Percentiles rank a stretch among this genome's conserved stretches.
Evolutionary conservation across 2,329 filamentous ascomycete species (phyloP).

Genomic region (Aspergillus eucalypticola): DNA sequence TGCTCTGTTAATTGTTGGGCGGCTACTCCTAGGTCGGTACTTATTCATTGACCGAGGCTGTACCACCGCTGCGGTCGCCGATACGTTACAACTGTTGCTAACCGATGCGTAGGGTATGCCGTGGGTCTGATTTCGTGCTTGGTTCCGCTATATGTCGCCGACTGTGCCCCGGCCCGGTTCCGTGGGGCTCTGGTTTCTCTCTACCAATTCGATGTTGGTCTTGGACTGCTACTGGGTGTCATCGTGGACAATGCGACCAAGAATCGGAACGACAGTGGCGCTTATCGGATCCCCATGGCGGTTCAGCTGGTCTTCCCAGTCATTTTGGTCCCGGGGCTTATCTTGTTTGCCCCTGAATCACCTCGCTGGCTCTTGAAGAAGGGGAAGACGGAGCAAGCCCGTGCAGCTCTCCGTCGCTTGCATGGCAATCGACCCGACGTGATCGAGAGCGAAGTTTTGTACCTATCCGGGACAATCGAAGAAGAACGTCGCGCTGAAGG

Average conservation of each 20-base stretch:
- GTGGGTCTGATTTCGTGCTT: conserved; percentile 1
- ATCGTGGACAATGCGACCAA: conserved; percentile 4
- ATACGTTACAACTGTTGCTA: not conserved
- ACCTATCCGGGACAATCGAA: conserved; percentile 9
- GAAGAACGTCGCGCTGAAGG: conserved; percentile 8
- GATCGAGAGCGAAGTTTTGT: conserved; percentile 7
- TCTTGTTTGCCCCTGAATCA: conserved; percentile 16
- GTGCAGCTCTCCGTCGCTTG: conserved; percentile 7
- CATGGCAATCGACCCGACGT: conserved; percentile 1
- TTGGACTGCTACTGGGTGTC: conserved; percentile 1
- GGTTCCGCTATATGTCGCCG: conserved; percentile 1
- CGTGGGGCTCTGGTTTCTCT: conserved; percentile 4
- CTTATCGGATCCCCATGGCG: conserved; percentile 6
- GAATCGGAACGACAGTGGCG: not conserved
- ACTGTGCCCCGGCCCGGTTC: conserved; percentile 4
- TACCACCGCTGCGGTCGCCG: not conserved
- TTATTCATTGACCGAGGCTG: not conserved
- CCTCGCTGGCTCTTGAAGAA: conserved; percentile 15
- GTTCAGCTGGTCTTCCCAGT: conserved; percentile 1
- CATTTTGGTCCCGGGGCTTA: conserved; percentile 1
- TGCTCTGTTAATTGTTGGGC: not conserved
- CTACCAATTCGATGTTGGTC: conserved; percentile 3
- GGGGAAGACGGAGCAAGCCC: conserved; percentile 5
- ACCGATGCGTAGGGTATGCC: not conserved
- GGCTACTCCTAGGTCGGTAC: not conserved